Percentiles rank a stretch among this genome's conserved stretches.
Conservation (phyloP, 371 early-diverging fungal genomes). For the Mucor velutinosus region DNA sequence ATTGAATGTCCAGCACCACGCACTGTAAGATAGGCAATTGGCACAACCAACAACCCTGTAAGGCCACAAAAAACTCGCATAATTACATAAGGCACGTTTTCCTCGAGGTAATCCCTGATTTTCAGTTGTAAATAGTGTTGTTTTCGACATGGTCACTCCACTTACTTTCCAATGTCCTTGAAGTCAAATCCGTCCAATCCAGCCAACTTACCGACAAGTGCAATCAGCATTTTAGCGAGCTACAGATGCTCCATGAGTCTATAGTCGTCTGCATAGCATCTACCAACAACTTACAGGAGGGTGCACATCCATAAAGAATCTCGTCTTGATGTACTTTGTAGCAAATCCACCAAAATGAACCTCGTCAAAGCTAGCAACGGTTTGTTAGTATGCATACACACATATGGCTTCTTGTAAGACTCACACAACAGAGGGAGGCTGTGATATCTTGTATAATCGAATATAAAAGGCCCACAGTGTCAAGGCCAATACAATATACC, state of each 20-base stretch:
- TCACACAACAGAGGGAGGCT: constrained; percentile 55
- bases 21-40: constrained; percentile 48
- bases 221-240: constrained; percentile 96
- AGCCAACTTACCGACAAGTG: constrained; percentile 70
- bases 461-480: constrained; percentile 46
- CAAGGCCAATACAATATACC: constrained; percentile 35
- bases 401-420: background rate
- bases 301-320: constrained; percentile 96
- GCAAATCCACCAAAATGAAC: constrained; percentile 99
- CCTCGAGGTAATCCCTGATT: constrained; percentile 43
- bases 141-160: background rate
- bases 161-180: constrained; percentile 85
- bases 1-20: constrained; percentile 49
- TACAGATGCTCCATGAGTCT: background rate
- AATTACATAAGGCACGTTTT: constrained; percentile 46
- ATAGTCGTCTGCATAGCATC: background rate
- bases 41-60: constrained; percentile 46
- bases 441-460: constrained; percentile 45
- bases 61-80: constrained; percentile 46
- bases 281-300: constrained; percentile 30
- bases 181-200: constrained; percentile 95
- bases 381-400: background rate
- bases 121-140: background rate
- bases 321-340: constrained; percentile 85
- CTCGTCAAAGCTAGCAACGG: constrained; percentile 77